These are phyloP conservation scores for Limtongozyma cylindracea DNA, from an alignment of 805 yeast species.

Conservation along the genomic window DNA sequence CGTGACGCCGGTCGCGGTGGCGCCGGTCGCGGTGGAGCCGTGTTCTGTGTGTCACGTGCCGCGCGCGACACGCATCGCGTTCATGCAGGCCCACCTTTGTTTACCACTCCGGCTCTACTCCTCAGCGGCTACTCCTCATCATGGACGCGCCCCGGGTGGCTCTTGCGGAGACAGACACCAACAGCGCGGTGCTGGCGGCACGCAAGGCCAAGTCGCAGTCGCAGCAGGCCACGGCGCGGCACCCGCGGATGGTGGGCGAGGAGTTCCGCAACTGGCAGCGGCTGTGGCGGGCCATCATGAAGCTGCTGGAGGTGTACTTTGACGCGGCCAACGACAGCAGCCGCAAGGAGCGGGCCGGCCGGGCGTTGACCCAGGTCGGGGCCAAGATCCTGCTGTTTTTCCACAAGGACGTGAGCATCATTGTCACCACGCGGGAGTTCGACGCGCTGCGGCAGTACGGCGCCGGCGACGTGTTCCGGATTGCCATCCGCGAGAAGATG, in stretches of 20 bases:
- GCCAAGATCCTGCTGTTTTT: constrained; percentile 18
- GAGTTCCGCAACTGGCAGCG: constrained; percentile 33
- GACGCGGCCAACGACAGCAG: constrained; percentile 17
- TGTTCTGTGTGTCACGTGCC: too few relatives aligned
- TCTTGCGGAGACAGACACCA: too few relatives aligned
- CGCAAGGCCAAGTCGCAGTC: too few relatives aligned
- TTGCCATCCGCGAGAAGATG: constrained; percentile 32
- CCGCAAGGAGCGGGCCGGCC: constrained; percentile 14
- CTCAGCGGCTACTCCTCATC: too few relatives aligned
- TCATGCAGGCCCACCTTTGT: too few relatives aligned
- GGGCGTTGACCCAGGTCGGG: constrained; percentile 20
- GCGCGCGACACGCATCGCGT: too few relatives aligned
- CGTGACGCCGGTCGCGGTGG: too few relatives aligned
- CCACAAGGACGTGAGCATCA: constrained; percentile 43
- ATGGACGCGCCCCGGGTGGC: too few relatives aligned
- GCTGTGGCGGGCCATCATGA: constrained; percentile 38
- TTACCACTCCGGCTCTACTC: too few relatives aligned
- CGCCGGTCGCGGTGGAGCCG: too few relatives aligned
- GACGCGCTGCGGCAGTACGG: constrained; percentile 14
- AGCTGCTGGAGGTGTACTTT: constrained; percentile 30
- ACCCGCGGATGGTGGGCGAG: constrained; percentile 16
- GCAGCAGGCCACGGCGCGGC: too few relatives aligned
- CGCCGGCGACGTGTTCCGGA: constrained; percentile 35
- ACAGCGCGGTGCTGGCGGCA: too few relatives aligned
- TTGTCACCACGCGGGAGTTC: constrained; percentile 39